A percentile compares a stretch with the other conserved stretches of the same genome.
Evolutionary conservation across 2,329 filamentous ascomycete genomes (phyloP).

Genomic region (Penicillium nordicum): DNA sequence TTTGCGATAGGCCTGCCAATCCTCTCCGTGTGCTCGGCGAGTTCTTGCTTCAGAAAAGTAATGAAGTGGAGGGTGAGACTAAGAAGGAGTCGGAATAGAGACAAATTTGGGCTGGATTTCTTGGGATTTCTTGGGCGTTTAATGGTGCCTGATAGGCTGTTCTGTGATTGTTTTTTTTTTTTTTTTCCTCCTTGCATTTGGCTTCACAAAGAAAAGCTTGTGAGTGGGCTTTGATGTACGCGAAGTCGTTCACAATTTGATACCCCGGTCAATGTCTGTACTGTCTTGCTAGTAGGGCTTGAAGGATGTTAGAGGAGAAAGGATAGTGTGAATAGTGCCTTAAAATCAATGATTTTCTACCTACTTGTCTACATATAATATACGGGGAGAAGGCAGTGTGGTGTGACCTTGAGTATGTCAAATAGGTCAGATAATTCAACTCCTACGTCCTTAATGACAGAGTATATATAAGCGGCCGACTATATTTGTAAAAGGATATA

Average conservation of each 20-base stretch:
- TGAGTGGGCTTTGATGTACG: not conserved
- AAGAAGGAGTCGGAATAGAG: constrained; percentile 29
- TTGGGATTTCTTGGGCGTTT: constrained; percentile 12
- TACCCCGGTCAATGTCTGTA: not conserved
- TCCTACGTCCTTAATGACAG: not conserved
- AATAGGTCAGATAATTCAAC: not conserved
- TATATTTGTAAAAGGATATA: too few relatives aligned
- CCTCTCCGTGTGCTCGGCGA: constrained; percentile 68
- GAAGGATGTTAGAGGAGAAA: not conserved
- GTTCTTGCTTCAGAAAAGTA: constrained; percentile 65
- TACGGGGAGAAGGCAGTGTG: not conserved
- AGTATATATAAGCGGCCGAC: not conserved
- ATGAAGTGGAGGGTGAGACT: constrained; percentile 55
- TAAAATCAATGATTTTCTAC: not conserved
- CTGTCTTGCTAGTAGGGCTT: not conserved
- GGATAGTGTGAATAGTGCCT: not conserved
- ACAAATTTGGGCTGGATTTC: not conserved
- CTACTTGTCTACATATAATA: not conserved
- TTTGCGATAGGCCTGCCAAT: constrained; percentile 57
- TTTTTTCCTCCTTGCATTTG: not conserved
- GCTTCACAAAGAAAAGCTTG: not conserved
- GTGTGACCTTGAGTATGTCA: not conserved
- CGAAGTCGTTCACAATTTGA: not conserved
- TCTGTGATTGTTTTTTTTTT: not conserved
- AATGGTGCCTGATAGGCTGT: not conserved